Evolutionary conservation across 2,329 filamentous ascomycete genomes (phyloP).

Genomic region (Neospermospora avenae): DNA sequence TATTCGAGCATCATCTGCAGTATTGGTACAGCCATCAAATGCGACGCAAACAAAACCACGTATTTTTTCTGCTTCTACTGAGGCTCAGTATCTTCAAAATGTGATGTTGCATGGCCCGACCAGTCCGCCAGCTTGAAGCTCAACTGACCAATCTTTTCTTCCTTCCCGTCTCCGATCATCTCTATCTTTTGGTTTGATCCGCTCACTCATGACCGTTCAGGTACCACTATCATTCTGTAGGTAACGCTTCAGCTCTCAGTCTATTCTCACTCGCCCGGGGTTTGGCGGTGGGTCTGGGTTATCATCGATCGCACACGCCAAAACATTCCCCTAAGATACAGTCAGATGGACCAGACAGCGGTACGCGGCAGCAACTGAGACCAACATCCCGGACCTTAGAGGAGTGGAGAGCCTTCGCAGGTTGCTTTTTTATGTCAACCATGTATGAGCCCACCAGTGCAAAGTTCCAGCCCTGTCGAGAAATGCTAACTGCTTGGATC

Average conservation of each 20-base stretch:
- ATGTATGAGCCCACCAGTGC: neutral
- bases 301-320: neutral
- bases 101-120: too few species aligned
- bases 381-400: slow-evolving; percentile 20
- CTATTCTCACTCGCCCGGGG: slow-evolving; percentile 12
- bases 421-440: slow-evolving; percentile 13
- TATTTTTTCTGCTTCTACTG: too few species aligned
- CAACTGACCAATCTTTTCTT: neutral
- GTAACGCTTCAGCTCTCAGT: slow-evolving; percentile 25
- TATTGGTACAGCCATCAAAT: too few species aligned
- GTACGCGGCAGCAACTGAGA: neutral
- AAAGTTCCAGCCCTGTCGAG: neutral
- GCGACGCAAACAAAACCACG: too few species aligned
- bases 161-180: neutral
- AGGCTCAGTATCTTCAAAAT: too few species aligned
- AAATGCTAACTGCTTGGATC: neutral
- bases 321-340: slow-evolving; percentile 3
- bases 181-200: neutral
- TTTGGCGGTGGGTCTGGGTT: slow-evolving; percentile 9
- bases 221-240: slow-evolving; percentile 22
- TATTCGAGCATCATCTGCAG: too few species aligned
- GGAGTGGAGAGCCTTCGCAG: slow-evolving; percentile 24
- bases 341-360: slow-evolving; percentile 7
- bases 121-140: too few species aligned
- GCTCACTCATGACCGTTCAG: neutral